A percentile compares a stretch with the other conserved stretches of the same genome.
These are phyloP conservation scores for Vaccinium myrtillus DNA, from an alignment of 148 eudicot species.

Conservation along the genomic window DNA sequence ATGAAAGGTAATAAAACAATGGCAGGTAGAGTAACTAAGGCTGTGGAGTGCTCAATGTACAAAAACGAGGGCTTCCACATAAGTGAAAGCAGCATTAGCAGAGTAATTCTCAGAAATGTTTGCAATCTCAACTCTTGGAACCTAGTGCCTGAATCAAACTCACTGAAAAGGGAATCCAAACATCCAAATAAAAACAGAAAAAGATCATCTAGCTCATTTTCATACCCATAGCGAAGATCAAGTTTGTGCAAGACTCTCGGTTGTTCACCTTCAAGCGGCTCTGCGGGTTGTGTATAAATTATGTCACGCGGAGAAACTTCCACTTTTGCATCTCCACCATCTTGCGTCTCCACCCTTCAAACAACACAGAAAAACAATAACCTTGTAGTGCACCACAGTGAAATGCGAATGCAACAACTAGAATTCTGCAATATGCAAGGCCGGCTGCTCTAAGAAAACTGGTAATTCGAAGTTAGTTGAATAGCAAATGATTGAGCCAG, in stretches of 20 bases:
- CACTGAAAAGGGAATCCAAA: background rate
- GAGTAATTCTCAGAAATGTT: background rate
- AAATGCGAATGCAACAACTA: background rate
- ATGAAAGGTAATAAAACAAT: background rate
- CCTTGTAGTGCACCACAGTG: background rate
- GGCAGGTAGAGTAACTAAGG: background rate
- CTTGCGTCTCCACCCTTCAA: conserved; percentile 96
- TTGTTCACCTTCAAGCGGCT: conserved; percentile 61
- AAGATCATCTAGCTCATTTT: conserved; percentile 15
- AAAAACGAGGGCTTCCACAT: background rate
- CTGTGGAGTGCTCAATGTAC: background rate
- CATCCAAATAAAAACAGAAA: background rate
- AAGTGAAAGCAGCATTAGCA: background rate
- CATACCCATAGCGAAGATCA: conserved; percentile 97
- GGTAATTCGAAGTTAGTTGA: background rate
- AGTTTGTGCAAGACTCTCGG: conserved; percentile 75
- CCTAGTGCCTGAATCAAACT: background rate
- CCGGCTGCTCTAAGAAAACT: background rate
- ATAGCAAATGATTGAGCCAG: background rate
- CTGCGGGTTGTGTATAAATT: conserved; percentile 78
- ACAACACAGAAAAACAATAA: conserved; percentile 9
- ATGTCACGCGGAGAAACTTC: conserved; percentile 97
- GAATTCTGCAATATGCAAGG: background rate
- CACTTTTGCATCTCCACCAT: conserved; percentile 97
- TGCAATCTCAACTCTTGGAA: background rate